Evolutionary conservation across 1,139 yeast species (phyloP).

Genomic region (Pneumocystis wakefieldiae): DNA sequence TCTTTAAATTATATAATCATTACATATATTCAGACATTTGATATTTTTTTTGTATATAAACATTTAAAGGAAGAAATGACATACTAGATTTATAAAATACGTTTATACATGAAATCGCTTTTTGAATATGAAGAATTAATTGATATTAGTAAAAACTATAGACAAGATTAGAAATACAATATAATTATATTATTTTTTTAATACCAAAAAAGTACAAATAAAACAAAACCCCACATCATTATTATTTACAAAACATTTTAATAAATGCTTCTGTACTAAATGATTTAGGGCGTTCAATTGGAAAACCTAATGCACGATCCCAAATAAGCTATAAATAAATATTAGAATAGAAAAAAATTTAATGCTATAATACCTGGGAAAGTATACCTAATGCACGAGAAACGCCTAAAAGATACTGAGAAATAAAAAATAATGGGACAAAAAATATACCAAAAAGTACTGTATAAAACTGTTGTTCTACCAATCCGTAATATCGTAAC

Average conservation of each 20-base stretch:
- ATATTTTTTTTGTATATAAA: no score
- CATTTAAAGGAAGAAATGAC: no score
- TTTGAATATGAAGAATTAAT: no score
- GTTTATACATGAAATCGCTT: no score
- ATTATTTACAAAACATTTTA: not conserved
- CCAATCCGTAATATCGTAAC: conserved; percentile 92
- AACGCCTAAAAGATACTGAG: conserved; percentile 27
- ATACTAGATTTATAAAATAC: no score
- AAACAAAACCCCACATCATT: not conserved
- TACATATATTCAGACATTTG: not conserved
- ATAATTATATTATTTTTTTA: not conserved
- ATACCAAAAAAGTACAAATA: not conserved
- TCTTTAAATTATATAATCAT: not conserved
- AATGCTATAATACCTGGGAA: conserved; percentile 25
- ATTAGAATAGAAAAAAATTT: not conserved
- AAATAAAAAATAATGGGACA: not conserved
- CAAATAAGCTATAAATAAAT: conserved; percentile 29
- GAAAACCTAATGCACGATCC: conserved; percentile 45
- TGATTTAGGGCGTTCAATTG: conserved; percentile 34
- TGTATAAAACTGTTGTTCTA: conserved; percentile 91
- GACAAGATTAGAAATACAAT: not conserved
- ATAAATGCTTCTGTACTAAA: not conserved
- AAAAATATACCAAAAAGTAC: conserved; percentile 65
- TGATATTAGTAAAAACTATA: not conserved
- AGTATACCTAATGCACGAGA: conserved; percentile 77